Conservation (phyloP, 805 yeast genomes). For the Cyberlindnera euphorbiiphila region DNA sequence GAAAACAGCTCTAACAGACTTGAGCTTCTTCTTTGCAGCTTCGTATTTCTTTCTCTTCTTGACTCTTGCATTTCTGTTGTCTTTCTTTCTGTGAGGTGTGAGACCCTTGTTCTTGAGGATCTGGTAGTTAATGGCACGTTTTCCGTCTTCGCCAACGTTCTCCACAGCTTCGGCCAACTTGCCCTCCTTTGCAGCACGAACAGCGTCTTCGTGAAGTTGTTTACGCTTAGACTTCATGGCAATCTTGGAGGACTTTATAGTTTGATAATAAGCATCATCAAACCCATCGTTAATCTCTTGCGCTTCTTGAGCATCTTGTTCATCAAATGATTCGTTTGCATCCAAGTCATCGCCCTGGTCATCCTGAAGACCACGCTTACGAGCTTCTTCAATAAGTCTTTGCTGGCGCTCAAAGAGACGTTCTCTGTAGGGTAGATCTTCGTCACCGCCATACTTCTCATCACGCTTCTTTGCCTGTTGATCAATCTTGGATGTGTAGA, state of each 20-base stretch:
- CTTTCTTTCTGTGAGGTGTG: constrained; percentile 90
- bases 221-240: constrained; percentile 52
- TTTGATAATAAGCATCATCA: constrained; percentile 58
- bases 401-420: constrained; percentile 88
- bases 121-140: constrained; percentile 93
- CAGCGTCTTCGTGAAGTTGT: constrained; percentile 65
- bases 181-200: constrained; percentile 80
- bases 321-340: constrained; percentile 40
- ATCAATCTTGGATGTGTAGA: constrained; percentile 95
- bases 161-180: constrained; percentile 69
- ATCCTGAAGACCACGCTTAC: constrained; percentile 68
- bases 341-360: constrained; percentile 55
- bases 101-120: constrained; percentile 95
- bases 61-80: constrained; percentile 91
- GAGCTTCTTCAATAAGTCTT: constrained; percentile 81
- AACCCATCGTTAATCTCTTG: constrained; percentile 39
- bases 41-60: constrained; percentile 98
- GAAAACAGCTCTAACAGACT: constrained; percentile 87
- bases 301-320: constrained; percentile 44
- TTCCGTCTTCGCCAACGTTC: constrained; percentile 67
- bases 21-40: constrained; percentile 88
- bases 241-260: constrained; percentile 44
- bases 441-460: constrained; percentile 71
- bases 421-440: constrained; percentile 88
- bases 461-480: constrained; percentile 65